Base-by-base conservation (phyloP, 495 filamentous ascomycete species). In the Hypomontagnella monticulosa region DNA sequence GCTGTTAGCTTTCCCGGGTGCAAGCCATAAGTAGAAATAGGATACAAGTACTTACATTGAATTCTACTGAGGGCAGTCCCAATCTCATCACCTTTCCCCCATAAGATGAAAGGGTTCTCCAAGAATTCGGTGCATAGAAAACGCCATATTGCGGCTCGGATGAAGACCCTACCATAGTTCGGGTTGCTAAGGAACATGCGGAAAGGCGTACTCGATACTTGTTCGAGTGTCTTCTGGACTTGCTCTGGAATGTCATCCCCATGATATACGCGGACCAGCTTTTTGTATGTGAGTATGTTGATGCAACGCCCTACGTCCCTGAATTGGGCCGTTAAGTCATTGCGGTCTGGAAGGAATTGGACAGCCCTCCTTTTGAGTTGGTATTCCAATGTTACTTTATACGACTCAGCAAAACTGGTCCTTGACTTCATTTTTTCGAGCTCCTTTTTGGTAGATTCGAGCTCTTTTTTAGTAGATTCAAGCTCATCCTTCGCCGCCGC, bases 41-140 rank as follows among this genome's bases (percentile, higher is more conserved):
- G 4, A 8, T 40, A 7, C n/a, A 27, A 6, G 23, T 6, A 41
- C 56, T 50, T 14, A 59, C 56, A 48, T 14, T 32, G 33, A 42
- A 59, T 19, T 15, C 10, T 32, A 19, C 3, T 12, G 32, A 59
- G 8, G n/a, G 14, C 8, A n/a, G 3, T 0, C 14, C 56, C 56
- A 42, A 42, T 9, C 20, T 50, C 44, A 15, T 32, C 36, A 38
- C n/a, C 20, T 36, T 59, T 34, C 6, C 36, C 36, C 34, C 20
- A 36, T 51, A 59, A 15, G 16, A 42, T 51, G 34, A 59, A 51
- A 50, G 56, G 56, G 8, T 34, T 42, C 5, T 50, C 54, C 14
- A 59, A 15, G 18, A 43, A 19, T 15, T 50, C 46, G 14, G 15
- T 46, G 16, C 56, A 41, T 33, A 50, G 4, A 20, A 51, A 59